Evolutionary conservation across 2,329 filamentous ascomycete species (phyloP), one percentile per base, ranked within the genome.

Genomic region (Penicillium occitanis): DNA sequence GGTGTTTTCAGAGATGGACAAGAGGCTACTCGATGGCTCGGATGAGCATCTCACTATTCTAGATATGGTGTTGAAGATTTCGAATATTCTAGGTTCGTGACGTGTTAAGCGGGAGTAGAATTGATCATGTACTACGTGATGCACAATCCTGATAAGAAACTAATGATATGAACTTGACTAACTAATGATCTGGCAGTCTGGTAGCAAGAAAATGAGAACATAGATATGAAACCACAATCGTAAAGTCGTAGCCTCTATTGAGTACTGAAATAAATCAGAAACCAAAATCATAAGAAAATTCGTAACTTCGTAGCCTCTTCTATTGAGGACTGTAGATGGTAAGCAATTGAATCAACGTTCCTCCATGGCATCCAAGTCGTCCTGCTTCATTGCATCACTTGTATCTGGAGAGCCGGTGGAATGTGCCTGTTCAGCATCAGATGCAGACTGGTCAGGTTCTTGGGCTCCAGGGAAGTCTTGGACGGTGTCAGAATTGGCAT

Each of bases 11-110:
- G 93, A 98, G 77, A 85, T 94, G 33, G 95, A 99, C 76, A 98
- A 98, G 84, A 86, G 95, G 70, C 80, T 99, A 57, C 90, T 97
- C 5, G 96, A 99, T 77, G 95, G 95, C 8, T 91, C 93, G 2
- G 95, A 99, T 75, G 95, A 99, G 80, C 94, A 99, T 76, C 82
- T 99, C 28, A 92, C 91, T 0, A 90, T 98, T 67, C 81, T 99
- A 37, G 94, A 99, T 77, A 76, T 98, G 70, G 85, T 90, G 6
- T 83, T 98, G 74, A 88, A 91, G 73, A 90, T 97, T 80, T 91
- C 91, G 0, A 87, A 86, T 35, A 88, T 95, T 66, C 75, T 96
- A 75, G 83, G 74, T 8, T 66, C 65, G 1, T 66, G 14, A 55
- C n/a, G 44, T 37, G 30, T 42, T 10, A 1, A 17, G 5, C 14